phyloP scores from a whole-genome alignment of 495 filamentous ascomycete species.

The Thermochaetoides thermophila region DNA sequence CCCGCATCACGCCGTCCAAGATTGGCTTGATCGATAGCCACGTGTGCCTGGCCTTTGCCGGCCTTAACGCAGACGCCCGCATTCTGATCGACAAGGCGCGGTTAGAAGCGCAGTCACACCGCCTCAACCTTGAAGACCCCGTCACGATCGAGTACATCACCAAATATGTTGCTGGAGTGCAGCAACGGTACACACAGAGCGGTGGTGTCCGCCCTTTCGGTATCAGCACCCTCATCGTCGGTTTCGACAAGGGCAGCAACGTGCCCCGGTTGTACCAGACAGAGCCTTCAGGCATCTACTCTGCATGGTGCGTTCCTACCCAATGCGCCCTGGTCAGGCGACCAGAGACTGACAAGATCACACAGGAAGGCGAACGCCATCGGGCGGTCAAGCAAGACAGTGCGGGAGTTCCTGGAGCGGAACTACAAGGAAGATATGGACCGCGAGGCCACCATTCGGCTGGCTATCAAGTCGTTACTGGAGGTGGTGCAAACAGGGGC shows the following conservation, averaged over 20 bases:
- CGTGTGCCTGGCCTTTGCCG: conserved; percentile 92
- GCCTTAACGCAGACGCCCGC: conserved; percentile 90
- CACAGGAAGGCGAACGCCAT: conserved; percentile 97
- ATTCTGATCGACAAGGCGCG: conserved; percentile 96
- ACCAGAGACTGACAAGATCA: background rate
- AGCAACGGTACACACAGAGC: conserved; percentile 96
- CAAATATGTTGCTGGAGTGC: conserved; percentile 92
- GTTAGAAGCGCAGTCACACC: conserved; percentile 91
- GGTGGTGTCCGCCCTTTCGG: conserved; percentile 95
- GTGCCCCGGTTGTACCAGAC: conserved; percentile 88
- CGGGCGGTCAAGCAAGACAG: conserved; percentile 94
- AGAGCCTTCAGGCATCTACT: conserved; percentile 95
- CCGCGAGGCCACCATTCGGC: conserved; percentile 85
- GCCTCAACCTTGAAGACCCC: conserved; percentile 94
- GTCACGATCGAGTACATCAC: conserved; percentile 98
- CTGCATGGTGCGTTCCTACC: conserved; percentile 71
- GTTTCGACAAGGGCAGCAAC: conserved; percentile 84
- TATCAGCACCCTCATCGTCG: conserved; percentile 92
- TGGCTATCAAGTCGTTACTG: conserved; percentile 92
- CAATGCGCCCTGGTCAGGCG: too few relatives aligned
- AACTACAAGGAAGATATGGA: conserved; percentile 98
- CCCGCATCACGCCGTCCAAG: conserved; percentile 96
- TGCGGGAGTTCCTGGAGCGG: conserved; percentile 92
- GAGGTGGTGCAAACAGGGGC: conserved; percentile 98
- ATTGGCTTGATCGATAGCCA: conserved; percentile 89